Evolutionary conservation across 2,329 filamentous ascomycete genomes (phyloP).

Genomic region (Colletotrichum nymphaeae): DNA sequence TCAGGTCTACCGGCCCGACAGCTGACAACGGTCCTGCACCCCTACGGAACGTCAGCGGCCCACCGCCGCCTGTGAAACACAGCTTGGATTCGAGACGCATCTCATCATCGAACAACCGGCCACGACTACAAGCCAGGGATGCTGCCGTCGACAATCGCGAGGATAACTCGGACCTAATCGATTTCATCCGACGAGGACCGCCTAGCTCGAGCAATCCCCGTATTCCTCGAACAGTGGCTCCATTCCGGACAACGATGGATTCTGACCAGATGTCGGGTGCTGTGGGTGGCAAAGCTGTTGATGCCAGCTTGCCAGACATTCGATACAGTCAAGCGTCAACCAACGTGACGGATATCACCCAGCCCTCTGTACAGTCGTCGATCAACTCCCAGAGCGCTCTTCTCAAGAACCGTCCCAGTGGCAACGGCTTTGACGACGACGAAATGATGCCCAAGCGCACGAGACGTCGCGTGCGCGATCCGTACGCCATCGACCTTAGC

Average conservation of each 20-base stretch:
- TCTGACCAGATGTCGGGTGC: constrained; percentile 77
- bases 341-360: constrained; percentile 67
- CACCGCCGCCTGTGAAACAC: constrained; percentile 45
- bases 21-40: constrained; percentile 52
- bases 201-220: constrained; percentile 72
- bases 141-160: constrained; percentile 71
- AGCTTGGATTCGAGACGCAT: constrained; percentile 53
- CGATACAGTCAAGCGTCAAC: constrained; percentile 68
- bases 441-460: constrained; percentile 76
- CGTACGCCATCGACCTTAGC: constrained; percentile 90
- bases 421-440: constrained; percentile 59
- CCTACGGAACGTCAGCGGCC: constrained; percentile 48
- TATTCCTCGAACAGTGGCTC: constrained; percentile 85
- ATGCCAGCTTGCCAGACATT: constrained; percentile 67
- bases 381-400: constrained; percentile 82
- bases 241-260: constrained; percentile 87
- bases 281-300: constrained; percentile 66
- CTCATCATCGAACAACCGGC: constrained; percentile 54
- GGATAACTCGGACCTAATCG: constrained; percentile 88
- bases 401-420: constrained; percentile 53
- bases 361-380: constrained; percentile 69
- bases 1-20: constrained; percentile 84
- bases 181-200: constrained; percentile 92
- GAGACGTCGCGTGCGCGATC: constrained; percentile 83
- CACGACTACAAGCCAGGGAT: constrained; percentile 77